Conservation (phyloP, 1,139 yeast species). For the Suhomyces kunorum region DNA sequence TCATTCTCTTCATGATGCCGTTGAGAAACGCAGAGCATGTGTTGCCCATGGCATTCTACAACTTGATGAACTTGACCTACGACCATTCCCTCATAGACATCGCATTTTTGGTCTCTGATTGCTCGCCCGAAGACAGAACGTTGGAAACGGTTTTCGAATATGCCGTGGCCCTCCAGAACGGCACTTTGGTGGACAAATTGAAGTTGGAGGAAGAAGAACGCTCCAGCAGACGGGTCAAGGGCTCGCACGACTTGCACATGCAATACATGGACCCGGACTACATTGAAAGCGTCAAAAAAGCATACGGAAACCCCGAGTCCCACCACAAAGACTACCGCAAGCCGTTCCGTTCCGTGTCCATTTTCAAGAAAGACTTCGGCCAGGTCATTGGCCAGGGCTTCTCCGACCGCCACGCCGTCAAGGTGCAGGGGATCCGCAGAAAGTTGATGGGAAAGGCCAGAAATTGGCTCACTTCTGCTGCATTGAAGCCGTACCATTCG, state of each 20-base stretch:
- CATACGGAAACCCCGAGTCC: conserved; percentile 59
- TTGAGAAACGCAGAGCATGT: conserved; percentile 80
- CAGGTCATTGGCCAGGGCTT: conserved; percentile 86
- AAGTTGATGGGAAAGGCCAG: conserved; percentile 89
- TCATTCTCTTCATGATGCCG: conserved; percentile 73
- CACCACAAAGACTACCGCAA: conserved; percentile 61
- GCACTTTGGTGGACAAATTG: conserved; percentile 57
- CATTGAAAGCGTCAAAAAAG: conserved; percentile 53
- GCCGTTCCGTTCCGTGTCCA: conserved; percentile 76
- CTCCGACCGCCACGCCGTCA: conserved; percentile 84
- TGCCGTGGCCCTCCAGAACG: conserved; percentile 68
- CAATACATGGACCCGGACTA: conserved; percentile 71
- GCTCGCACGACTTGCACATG: conserved; percentile 62
- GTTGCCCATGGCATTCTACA: conserved; percentile 79
- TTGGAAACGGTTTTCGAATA: conserved; percentile 66
- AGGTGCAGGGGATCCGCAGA: conserved; percentile 85
- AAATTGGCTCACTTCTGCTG: conserved; percentile 79
- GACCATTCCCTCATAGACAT: conserved; percentile 80
- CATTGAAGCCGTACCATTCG: conserved; percentile 80
- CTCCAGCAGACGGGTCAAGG: conserved; percentile 36
- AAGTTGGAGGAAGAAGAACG: conserved; percentile 40
- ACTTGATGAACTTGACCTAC: conserved; percentile 81
- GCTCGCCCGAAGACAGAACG: conserved; percentile 74
- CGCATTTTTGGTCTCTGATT: conserved; percentile 84
- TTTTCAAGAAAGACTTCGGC: conserved; percentile 82